A percentile compares a stretch with the other conserved stretches of the same genome.
Conservation (phyloP, 2,329 filamentous ascomycete genomes). For the Diaporthe helianthi region DNA sequence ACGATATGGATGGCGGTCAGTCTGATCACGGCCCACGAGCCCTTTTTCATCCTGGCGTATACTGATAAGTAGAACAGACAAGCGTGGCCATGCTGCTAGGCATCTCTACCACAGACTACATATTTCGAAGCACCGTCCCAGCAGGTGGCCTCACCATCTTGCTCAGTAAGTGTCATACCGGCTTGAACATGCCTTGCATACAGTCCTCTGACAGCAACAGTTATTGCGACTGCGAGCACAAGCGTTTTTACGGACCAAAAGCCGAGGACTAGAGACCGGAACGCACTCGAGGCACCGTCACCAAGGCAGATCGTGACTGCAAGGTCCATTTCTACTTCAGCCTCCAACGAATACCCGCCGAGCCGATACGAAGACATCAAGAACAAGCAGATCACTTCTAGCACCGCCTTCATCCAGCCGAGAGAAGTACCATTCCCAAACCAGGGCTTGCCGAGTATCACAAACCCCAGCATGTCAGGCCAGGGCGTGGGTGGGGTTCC, state of each 20-base stretch:
- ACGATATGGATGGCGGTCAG: constrained; percentile 62
- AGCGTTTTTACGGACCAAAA: constrained; percentile 42
- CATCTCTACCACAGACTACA: constrained; percentile 49
- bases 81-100: constrained; percentile 61
- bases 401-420: constrained; percentile 47
- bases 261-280: constrained; percentile 41
- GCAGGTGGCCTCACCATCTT: constrained; percentile 57
- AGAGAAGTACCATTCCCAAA: constrained; percentile 40
- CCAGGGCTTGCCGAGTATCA: constrained; percentile 47
- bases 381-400: constrained; percentile 46
- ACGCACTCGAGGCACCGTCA: constrained; percentile 49
- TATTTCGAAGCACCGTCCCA: constrained; percentile 57
- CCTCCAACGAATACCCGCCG: constrained; percentile 51
- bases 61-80: constrained; percentile 46
- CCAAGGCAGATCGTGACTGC: constrained; percentile 46
- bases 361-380: constrained; percentile 59
- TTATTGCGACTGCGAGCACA: constrained; percentile 49
- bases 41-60: constrained; percentile 24
- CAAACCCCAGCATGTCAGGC: constrained; percentile 45
- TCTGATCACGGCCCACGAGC: constrained; percentile 32
- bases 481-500: constrained; percentile 49
- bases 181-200: neutral
- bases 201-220: constrained; percentile 38
- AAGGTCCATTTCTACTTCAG: constrained; percentile 51
- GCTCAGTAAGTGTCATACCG: constrained; percentile 51